A percentile compares a stretch with the other conserved stretches of the same genome.
Conservation (phyloP, 2,329 filamentous ascomycete genomes). For the Diaporthe australafricana region DNA sequence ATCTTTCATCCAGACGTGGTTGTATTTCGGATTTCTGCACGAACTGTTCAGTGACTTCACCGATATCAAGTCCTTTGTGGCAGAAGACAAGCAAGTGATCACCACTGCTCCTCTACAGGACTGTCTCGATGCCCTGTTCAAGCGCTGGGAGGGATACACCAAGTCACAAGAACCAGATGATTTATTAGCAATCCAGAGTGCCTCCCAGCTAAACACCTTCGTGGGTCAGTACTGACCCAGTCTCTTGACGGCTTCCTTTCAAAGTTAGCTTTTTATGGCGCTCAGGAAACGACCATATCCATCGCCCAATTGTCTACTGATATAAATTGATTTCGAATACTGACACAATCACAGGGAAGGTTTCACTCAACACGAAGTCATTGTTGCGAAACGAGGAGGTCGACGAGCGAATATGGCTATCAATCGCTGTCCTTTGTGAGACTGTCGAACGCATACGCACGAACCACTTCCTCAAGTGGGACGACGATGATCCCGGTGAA, state of each 20-base stretch:
- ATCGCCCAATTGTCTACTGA: too few relatives aligned
- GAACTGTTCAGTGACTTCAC: background rate
- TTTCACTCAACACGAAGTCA: background rate
- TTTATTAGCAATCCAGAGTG: background rate
- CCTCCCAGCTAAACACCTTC: background rate
- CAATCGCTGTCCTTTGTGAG: background rate
- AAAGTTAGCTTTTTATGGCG: background rate
- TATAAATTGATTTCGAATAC: background rate
- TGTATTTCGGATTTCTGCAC: conserved; percentile 1
- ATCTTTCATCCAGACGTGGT: background rate
- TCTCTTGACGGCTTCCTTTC: background rate
- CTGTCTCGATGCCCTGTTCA: background rate
- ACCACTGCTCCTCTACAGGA: background rate
- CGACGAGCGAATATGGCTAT: conserved; percentile 3
- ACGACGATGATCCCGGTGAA: background rate
- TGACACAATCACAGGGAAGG: background rate
- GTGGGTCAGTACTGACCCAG: background rate
- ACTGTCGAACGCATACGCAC: background rate
- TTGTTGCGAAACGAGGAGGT: background rate
- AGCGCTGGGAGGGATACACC: background rate
- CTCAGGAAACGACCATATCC: background rate
- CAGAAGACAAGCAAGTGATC: background rate
- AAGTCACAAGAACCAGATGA: background rate
- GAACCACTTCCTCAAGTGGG: background rate
- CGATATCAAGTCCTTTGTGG: background rate